Conservation (phyloP, 805 yeast species). For the Isabelozyma pseudorhagii region DNA sequence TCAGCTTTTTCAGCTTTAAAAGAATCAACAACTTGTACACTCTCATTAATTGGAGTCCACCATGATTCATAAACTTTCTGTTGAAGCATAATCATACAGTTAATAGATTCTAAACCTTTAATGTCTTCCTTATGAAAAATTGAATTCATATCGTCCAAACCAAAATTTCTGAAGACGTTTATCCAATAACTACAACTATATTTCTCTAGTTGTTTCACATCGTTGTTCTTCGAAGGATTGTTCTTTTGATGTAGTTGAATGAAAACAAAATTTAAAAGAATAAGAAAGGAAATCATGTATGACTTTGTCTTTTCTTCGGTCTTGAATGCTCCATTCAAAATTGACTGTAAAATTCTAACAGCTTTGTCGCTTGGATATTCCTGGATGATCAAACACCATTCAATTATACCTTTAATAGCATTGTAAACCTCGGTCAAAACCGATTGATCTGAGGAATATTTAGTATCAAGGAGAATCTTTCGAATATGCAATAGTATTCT, state of each 20-base stretch:
- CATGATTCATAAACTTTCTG: slow-evolving; percentile 10
- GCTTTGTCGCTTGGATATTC: slow-evolving; percentile 17
- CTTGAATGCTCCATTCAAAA: slow-evolving; percentile 9
- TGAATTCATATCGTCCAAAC: slow-evolving; percentile 8
- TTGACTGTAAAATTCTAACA: slow-evolving; percentile 10
- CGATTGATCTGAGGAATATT: not conserved
- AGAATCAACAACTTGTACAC: slow-evolving; percentile 9
- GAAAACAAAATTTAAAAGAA: slow-evolving; percentile 10
- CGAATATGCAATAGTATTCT: slow-evolving; percentile 16
- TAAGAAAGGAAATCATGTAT: slow-evolving; percentile 15
- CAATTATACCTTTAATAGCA: slow-evolving; percentile 18
- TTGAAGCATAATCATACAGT: slow-evolving; percentile 14
- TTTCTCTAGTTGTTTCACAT: not conserved
- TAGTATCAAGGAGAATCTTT: slow-evolving; percentile 10
- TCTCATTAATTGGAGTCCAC: slow-evolving; percentile 24
- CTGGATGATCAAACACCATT: slow-evolving; percentile 33
- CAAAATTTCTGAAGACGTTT: slow-evolving; percentile 10
- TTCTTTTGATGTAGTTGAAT: not conserved
- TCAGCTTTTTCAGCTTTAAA: slow-evolving; percentile 4
- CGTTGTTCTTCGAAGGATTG: not conserved
- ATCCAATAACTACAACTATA: not conserved
- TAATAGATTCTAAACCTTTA: slow-evolving; percentile 17
- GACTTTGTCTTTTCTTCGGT: not conserved
- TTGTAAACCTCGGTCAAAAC: slow-evolving; percentile 11
- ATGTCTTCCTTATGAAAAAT: slow-evolving; percentile 1